These are phyloP conservation scores for Ceratocystis albifundus DNA, from an alignment of 2,329 filamentous ascomycete species.

Conservation along the genomic window DNA sequence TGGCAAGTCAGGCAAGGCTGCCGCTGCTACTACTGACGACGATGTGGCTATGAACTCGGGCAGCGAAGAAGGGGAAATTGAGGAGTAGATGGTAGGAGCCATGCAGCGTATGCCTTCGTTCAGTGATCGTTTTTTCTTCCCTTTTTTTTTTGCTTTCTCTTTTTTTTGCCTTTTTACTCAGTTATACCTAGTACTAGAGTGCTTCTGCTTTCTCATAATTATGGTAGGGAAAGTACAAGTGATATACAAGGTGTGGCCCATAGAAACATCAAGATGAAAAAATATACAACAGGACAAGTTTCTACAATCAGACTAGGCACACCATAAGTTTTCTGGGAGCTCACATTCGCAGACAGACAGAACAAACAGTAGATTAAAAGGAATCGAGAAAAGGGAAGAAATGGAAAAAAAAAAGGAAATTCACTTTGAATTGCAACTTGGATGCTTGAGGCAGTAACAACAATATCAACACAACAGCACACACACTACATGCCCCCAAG, in stretches of 20 bases:
- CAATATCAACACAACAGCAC: not conserved
- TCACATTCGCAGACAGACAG: too few species aligned
- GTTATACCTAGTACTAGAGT: not conserved
- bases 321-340: too few species aligned
- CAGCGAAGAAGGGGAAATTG: constrained; percentile 96
- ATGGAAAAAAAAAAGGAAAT: not conserved
- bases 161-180: not conserved
- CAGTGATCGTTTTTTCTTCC: not conserved
- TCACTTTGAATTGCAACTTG: not conserved
- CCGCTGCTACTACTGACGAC: constrained; percentile 9
- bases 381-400: too few species aligned
- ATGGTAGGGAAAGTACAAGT: not conserved
- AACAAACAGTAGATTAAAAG: too few species aligned
- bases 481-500: not conserved
- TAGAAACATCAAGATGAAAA: not conserved
- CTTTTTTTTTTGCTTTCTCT: not conserved
- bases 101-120: not conserved
- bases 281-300: not conserved
- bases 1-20: not conserved
- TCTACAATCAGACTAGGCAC: too few species aligned
- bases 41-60: constrained; percentile 53
- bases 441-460: not conserved
- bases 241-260: not conserved
- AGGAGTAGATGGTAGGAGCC: constrained; percentile 41
- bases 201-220: not conserved